Conservation (phyloP, 768 basidiomycete genomes). For the Leucocoprinus leucothites region DNA sequence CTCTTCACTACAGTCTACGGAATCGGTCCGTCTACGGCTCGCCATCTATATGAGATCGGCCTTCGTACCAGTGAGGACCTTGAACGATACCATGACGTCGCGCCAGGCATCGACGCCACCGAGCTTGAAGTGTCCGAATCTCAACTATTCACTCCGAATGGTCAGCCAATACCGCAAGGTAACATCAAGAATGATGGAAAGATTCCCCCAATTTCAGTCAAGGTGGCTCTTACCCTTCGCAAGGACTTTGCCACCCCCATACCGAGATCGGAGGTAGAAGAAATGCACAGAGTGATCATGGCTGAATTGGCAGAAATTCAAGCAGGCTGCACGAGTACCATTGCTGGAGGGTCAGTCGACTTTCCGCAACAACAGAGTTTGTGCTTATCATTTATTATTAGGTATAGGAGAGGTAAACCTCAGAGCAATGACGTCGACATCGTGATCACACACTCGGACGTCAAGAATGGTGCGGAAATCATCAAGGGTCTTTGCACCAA, state of each 20-base stretch:
- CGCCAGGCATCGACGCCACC: conserved; percentile 18
- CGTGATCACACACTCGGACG: conserved; percentile 72
- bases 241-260: conserved; percentile 57
- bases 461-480: conserved; percentile 35
- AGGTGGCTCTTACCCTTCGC: conserved; percentile 56
- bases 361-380: neutral
- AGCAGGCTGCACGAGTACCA: conserved; percentile 66
- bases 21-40: conserved; percentile 70
- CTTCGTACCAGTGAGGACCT: conserved; percentile 69
- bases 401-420: conserved; percentile 82
- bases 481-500: conserved; percentile 63
- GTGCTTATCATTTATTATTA: conserved; percentile 22
- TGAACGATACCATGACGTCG: conserved; percentile 58
- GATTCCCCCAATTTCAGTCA: conserved; percentile 39
- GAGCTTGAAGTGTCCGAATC: conserved; percentile 17
- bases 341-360: conserved; percentile 73
- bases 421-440: conserved; percentile 88
- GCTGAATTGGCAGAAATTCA: conserved; percentile 60
- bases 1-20: conserved; percentile 66
- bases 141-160: conserved; percentile 32
- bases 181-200: conserved; percentile 12
- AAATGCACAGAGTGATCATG: conserved; percentile 69
- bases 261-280: conserved; percentile 71
- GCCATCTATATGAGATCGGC: conserved; percentile 59
- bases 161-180: conserved; percentile 19